Percentiles rank a stretch among this genome's conserved stretches.
phyloP scores from a whole-genome alignment of 2,329 filamentous ascomycete species.

The Aspergillus fijiensis region DNA sequence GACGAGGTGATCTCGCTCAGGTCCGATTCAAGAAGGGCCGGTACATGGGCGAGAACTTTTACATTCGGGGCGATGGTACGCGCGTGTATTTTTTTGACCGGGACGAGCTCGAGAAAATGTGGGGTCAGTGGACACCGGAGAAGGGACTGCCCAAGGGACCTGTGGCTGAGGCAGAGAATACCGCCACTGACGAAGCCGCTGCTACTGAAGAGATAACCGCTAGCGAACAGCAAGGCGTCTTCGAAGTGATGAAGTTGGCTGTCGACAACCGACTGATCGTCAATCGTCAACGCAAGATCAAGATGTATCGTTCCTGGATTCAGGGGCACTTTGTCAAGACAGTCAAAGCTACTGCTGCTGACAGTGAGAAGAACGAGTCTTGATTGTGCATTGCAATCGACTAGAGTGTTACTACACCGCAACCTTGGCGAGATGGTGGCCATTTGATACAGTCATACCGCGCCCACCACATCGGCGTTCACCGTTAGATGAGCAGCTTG shows the following conservation, averaged over 20 bases:
- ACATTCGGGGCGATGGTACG: slow-evolving; percentile 91
- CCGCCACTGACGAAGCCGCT: slow-evolving; percentile 13
- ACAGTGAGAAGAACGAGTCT: slow-evolving; percentile 16
- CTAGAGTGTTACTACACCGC: background rate
- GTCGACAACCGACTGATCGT: slow-evolving; percentile 87
- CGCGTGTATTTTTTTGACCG: slow-evolving; percentile 96
- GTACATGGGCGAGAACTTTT: slow-evolving; percentile 95
- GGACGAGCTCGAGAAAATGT: slow-evolving; percentile 77
- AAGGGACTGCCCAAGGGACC: slow-evolving; percentile 26
- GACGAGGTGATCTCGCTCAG: slow-evolving; percentile 90
- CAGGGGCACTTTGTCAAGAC: slow-evolving; percentile 47
- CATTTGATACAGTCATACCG: background rate
- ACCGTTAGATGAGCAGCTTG: background rate
- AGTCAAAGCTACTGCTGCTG: slow-evolving; percentile 9
- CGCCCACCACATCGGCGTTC: background rate
- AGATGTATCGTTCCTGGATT: slow-evolving; percentile 95
- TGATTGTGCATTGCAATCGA: slow-evolving; percentile 1
- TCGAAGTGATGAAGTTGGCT: slow-evolving; percentile 75
- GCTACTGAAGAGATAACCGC: slow-evolving; percentile 14
- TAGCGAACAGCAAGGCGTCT: slow-evolving; percentile 39
- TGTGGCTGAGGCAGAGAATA: slow-evolving; percentile 7
- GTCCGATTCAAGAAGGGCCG: slow-evolving; percentile 95
- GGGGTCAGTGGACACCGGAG: slow-evolving; percentile 56
- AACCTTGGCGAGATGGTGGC: background rate
- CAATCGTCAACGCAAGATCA: slow-evolving; percentile 83